A percentile compares a stretch with the other conserved stretches of the same genome.
phyloP scores from a whole-genome alignment of 768 basidiomycete genomes.

The Phanerochaete sordida region DNA sequence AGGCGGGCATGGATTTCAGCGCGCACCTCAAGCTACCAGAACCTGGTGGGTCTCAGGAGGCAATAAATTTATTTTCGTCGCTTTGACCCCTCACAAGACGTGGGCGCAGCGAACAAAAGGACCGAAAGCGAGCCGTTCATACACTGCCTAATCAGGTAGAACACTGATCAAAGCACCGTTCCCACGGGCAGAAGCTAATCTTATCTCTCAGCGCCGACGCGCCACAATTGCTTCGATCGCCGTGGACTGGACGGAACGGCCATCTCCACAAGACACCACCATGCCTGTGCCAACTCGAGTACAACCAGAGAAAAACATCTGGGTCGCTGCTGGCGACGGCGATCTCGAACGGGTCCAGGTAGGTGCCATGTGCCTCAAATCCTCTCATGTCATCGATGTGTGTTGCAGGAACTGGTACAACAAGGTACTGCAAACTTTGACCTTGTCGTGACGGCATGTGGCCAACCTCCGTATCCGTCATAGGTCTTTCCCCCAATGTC shows the following conservation, averaged over 20 bases:
- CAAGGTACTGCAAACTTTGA: background rate
- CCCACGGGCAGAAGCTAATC: background rate
- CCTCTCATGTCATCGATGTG: background rate
- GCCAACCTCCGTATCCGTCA: background rate
- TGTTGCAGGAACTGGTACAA: conserved; percentile 41
- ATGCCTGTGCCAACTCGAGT: conserved; percentile 31
- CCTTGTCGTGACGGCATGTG: background rate
- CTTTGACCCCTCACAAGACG: too few relatives aligned
- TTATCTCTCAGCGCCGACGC: background rate
- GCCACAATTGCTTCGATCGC: conserved; percentile 5
- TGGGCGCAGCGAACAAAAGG: too few relatives aligned
- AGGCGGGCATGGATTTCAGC: too few relatives aligned
- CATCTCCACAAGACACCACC: conserved; percentile 6
- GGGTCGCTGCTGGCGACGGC: conserved; percentile 92
- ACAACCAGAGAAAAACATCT: conserved; percentile 62
- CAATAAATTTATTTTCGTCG: too few relatives aligned
- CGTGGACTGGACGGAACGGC: background rate
- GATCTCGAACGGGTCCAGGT: conserved; percentile 77
- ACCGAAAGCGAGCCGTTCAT: too few relatives aligned
- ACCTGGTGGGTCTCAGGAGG: too few relatives aligned
- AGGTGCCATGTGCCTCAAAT: conserved; percentile 15
- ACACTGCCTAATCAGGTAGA: background rate
- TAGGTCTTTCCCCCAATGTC: conserved; percentile 59
- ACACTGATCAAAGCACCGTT: background rate
- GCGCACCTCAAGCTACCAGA: too few relatives aligned